Evolutionary conservation across 139 green algal genomes (phyloP), one percentile per base, ranked within the genome.

Genomic region (Micractinium conductrix): DNA sequence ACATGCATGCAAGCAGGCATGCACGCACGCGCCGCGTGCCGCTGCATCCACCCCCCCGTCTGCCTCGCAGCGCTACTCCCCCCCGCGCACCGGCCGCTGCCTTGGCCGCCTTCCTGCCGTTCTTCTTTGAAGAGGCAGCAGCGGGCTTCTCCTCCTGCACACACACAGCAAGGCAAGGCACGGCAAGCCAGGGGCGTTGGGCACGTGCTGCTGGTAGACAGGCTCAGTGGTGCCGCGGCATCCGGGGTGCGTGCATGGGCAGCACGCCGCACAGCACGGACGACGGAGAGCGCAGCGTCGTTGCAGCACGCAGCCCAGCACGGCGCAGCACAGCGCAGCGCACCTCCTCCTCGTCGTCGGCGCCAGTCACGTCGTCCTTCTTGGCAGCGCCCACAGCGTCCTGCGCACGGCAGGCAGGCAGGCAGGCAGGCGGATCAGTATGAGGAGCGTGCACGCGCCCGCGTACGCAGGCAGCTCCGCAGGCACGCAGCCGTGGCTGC

Each of bases 41-140:
- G 44, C 26, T 42, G 21, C 71, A 28, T 2, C 22, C 35, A 28
- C 71, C 37, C 24, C 42, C 37, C 68, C 72, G 58, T n/a, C n/a
- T n/a, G n/a, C n/a, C n/a, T n/a, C n/a, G n/a, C n/a, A n/a, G n/a
- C n/a, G n/a, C n/a, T n/a, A n/a, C n/a, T n/a, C n/a, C n/a, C n/a
- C n/a, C n/a, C n/a, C 33, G 42, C 67, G 37, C 74, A 60, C 84
- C 71, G 62, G 82, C 42, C 42, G 78, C 69, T 28, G 42, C n/a
- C n/a, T n/a, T n/a, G n/a, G n/a, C 62, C 45, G 40, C 55, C 69
- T 65, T 65, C 38, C 37, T 43, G 2, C 62, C 73, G 9, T 76
- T 60, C 35, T 80, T 44, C 33, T 63, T 70, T 0, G 60, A n/a
- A n/a, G n/a, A n/a, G n/a, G n/a, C 35, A 22, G 75, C 62, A 12